phyloP scores from a whole-genome alignment of 2,329 filamentous ascomycete species.

The Ilyonectria destructans region DNA sequence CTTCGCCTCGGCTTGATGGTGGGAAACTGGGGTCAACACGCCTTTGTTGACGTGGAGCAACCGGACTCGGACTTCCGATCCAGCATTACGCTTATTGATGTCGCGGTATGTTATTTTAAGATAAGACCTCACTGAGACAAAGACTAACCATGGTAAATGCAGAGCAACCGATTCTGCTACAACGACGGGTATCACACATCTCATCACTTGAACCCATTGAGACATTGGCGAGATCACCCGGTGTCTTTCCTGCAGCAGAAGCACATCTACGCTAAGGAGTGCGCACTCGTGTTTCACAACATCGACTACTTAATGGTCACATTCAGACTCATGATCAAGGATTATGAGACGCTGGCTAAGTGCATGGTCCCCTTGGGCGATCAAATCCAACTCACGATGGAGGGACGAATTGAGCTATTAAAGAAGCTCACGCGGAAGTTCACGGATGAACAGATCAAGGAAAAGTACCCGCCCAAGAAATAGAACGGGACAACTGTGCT shows the following conservation, averaged over 20 bases:
- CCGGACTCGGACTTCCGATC: slow-evolving; percentile 85
- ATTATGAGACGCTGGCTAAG: slow-evolving; percentile 79
- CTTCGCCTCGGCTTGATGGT: slow-evolving; percentile 83
- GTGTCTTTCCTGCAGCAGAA: slow-evolving; percentile 81
- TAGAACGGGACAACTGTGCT: background rate
- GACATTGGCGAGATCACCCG: slow-evolving; percentile 88
- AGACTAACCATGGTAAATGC: slow-evolving; percentile 11
- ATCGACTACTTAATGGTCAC: slow-evolving; percentile 88
- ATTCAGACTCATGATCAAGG: slow-evolving; percentile 76
- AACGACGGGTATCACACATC: slow-evolving; percentile 89
- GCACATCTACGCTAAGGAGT: slow-evolving; percentile 75
- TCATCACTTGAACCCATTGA: slow-evolving; percentile 83
- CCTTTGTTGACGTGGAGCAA: slow-evolving; percentile 82
- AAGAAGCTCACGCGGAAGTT: slow-evolving; percentile 45
- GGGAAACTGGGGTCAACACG: slow-evolving; percentile 89
- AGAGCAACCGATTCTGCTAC: slow-evolving; percentile 88
- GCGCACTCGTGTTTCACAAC: slow-evolving; percentile 84
- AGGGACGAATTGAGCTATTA: slow-evolving; percentile 51
- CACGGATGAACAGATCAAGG: slow-evolving; percentile 45
- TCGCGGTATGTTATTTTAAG: slow-evolving; percentile 72
- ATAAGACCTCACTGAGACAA: background rate
- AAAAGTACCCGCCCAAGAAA: slow-evolving; percentile 39
- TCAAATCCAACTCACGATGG: slow-evolving; percentile 77
- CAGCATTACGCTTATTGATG: slow-evolving; percentile 85
- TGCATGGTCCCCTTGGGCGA: slow-evolving; percentile 83